phyloP scores from a whole-genome alignment of 768 basidiomycete genomes.

The Phanerodontia chrysosporium region DNA sequence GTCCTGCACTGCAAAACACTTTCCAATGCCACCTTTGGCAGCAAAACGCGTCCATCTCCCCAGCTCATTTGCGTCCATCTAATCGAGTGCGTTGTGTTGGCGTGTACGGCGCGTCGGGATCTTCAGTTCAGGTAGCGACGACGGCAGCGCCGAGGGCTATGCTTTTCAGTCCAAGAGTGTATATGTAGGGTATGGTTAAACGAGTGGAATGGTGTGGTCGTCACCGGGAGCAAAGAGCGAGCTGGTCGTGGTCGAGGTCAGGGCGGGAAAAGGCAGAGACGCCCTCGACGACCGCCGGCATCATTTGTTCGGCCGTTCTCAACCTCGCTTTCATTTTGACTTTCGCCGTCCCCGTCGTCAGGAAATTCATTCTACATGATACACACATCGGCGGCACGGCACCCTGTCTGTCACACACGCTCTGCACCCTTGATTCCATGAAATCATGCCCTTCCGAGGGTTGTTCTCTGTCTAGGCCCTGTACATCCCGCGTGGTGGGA shows the following conservation, averaged over 20 bases:
- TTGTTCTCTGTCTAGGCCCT: no score
- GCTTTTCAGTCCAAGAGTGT: not conserved
- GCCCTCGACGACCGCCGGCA: not conserved
- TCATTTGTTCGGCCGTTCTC: not conserved
- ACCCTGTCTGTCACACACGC: not conserved
- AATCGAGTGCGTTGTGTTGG: not conserved
- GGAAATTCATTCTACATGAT: not conserved
- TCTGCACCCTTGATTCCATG: no score
- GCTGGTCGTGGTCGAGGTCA: not conserved
- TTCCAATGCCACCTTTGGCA: conserved; percentile 80
- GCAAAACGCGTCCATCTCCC: conserved; percentile 84
- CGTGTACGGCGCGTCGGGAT: not conserved
- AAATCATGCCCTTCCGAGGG: no score
- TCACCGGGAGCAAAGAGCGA: conserved; percentile 7
- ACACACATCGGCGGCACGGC: not conserved
- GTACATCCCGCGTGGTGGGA: no score
- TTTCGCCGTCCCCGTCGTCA: not conserved
- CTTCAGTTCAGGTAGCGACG: not conserved
- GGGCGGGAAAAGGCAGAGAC: not conserved
- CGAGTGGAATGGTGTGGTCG: conserved; percentile 12
- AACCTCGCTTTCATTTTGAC: not conserved
- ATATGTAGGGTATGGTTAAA: conserved; percentile 2
- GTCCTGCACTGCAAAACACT: conserved; percentile 67
- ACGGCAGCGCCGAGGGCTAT: not conserved
- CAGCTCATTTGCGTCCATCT: conserved; percentile 71